These are phyloP conservation scores for Mortierella antarctica DNA, from an alignment of 192 early-diverging fungal genomes.

Conservation along the genomic window DNA sequence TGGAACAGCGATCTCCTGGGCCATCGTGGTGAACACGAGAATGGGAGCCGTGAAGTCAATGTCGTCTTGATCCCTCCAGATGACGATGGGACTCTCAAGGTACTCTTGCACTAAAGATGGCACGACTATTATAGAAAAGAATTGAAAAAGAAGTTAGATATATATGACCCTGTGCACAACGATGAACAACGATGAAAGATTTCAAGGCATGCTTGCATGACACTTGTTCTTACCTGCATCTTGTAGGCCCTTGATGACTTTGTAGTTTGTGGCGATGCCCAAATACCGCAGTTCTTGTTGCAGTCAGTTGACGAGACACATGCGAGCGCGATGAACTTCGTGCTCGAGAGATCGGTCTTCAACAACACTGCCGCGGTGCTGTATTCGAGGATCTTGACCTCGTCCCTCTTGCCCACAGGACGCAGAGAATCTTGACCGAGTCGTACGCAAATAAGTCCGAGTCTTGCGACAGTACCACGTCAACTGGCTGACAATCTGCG, in stretches of 20 bases:
- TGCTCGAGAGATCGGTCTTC: conserved; percentile 2
- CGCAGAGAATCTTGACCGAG: neutral
- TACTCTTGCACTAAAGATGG: neutral
- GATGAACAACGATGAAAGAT: neutral
- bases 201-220: conserved; percentile 1
- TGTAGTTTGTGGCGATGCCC: conserved; percentile 10
- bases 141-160: neutral
- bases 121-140: conserved; percentile 2
- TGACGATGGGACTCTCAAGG: neutral
- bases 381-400: conserved; percentile 12
- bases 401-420: conserved; percentile 8
- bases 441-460: conserved; percentile 7
- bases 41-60: conserved; percentile 6
- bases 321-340: conserved; percentile 7
- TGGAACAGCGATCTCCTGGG: conserved; percentile 12
- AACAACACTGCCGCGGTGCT: neutral
- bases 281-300: neutral
- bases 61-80: neutral
- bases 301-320: conserved; percentile 7
- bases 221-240: conserved; percentile 8
- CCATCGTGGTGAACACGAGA: conserved; percentile 6
- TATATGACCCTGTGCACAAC: neutral
- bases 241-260: neutral
- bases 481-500: neutral
- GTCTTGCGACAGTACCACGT: conserved; percentile 10